phyloP scores from a whole-genome alignment of 2,329 filamentous ascomycete genomes.

The Aspergillus novofumigatus region DNA sequence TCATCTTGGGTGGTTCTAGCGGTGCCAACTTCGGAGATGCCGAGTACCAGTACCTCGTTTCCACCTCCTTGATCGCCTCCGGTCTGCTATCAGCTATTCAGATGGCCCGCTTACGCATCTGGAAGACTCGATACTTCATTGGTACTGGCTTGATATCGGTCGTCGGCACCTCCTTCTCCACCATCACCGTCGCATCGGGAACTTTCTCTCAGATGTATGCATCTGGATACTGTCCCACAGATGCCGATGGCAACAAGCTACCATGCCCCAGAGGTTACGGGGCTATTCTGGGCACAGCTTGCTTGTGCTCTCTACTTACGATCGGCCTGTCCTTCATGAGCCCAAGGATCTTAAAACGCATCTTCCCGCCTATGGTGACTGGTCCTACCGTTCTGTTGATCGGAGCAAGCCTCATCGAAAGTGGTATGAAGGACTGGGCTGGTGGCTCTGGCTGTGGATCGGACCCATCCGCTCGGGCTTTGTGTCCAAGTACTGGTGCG shows the following conservation, averaged over 20 bases:
- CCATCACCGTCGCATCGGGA: conserved; percentile 60
- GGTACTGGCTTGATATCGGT: conserved; percentile 65
- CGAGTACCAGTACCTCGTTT: conserved; percentile 62
- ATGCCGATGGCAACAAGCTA: conserved; percentile 52
- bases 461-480: conserved; percentile 46
- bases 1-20: conserved; percentile 54
- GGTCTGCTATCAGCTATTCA: conserved; percentile 63
- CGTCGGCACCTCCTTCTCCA: conserved; percentile 65
- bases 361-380: conserved; percentile 67
- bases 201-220: conserved; percentile 61
- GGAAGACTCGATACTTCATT: conserved; percentile 58
- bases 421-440: conserved; percentile 65
- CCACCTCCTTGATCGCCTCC: conserved; percentile 64
- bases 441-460: conserved; percentile 53
- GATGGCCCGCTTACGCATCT: conserved; percentile 63
- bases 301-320: conserved; percentile 52
- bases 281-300: conserved; percentile 56
- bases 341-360: conserved; percentile 53
- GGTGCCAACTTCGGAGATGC: conserved; percentile 55
- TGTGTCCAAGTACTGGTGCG: conserved; percentile 57
- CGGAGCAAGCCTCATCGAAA: conserved; percentile 59
- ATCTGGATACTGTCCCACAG: conserved; percentile 59
- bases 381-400: conserved; percentile 65
- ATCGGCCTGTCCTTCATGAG: conserved; percentile 62
- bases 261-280: conserved; percentile 65